Conservation (phyloP, 2,329 filamentous ascomycete genomes). For the Penicillium expansum region DNA sequence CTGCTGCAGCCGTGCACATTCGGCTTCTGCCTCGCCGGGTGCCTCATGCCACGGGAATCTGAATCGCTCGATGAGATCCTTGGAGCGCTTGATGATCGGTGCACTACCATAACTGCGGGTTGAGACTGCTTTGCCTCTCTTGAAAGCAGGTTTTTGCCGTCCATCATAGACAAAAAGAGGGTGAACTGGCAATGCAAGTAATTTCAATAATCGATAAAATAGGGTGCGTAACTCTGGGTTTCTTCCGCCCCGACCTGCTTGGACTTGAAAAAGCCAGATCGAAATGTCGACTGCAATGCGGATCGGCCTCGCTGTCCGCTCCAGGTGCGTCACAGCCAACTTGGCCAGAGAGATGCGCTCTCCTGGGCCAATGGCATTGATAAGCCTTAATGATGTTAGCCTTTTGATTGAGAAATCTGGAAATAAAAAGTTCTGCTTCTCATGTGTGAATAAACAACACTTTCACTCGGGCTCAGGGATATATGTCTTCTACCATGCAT, state of each 20-base stretch:
- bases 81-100: slow-evolving; percentile 70
- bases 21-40: slow-evolving; percentile 92
- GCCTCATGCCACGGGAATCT: slow-evolving; percentile 81
- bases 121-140: slow-evolving; percentile 71
- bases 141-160: slow-evolving; percentile 78
- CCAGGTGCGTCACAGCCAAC: slow-evolving; percentile 73
- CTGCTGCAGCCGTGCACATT: slow-evolving; percentile 82
- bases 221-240: slow-evolving; percentile 89
- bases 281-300: slow-evolving; percentile 90
- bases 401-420: neutral
- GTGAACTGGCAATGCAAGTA: slow-evolving; percentile 74
- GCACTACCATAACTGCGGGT: slow-evolving; percentile 56
- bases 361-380: slow-evolving; percentile 81
- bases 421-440: neutral
- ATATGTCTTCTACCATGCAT: neutral
- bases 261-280: slow-evolving; percentile 95
- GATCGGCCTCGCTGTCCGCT: slow-evolving; percentile 67
- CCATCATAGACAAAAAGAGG: slow-evolving; percentile 91
- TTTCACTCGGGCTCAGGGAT: neutral
- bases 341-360: slow-evolving; percentile 77
- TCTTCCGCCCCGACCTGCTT: slow-evolving; percentile 77
- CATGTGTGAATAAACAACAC: neutral
- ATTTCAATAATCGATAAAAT: slow-evolving; percentile 82
- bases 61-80: slow-evolving; percentile 79
- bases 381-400: slow-evolving; percentile 60